Conservation (phyloP, 805 yeast genomes). For the Barnettozyma pratensis region DNA sequence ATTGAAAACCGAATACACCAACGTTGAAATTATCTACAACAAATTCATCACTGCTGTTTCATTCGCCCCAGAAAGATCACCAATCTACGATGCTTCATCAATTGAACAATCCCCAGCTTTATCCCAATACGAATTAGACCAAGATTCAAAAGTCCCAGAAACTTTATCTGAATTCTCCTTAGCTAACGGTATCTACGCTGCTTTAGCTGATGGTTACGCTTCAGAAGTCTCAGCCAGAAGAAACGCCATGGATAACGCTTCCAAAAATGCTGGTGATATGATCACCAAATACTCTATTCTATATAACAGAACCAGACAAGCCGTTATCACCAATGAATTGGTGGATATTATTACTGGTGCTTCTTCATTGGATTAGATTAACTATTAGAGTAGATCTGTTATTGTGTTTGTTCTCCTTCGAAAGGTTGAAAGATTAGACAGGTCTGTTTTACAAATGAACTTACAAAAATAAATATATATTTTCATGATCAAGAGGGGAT, state of each 20-base stretch:
- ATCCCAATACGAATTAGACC: conserved; percentile 75
- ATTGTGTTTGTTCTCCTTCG: conserved; percentile 5
- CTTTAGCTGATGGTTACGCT: conserved; percentile 97
- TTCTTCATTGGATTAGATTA: conserved; percentile 80
- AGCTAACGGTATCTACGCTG: conserved; percentile 84
- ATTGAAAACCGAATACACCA: conserved; percentile 55
- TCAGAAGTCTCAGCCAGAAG: conserved; percentile 98
- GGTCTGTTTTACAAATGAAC: conserved; percentile 1
- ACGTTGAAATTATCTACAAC: conserved; percentile 81
- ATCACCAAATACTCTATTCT: conserved; percentile 92
- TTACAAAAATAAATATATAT: conserved; percentile 2
- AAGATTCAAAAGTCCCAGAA: conserved; percentile 60
- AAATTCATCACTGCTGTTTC: conserved; percentile 82
- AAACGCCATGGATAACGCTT: conserved; percentile 99
- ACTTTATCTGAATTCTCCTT: conserved; percentile 81
- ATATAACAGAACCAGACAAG: conserved; percentile 99
- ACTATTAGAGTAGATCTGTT: background rate
- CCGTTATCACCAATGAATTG: conserved; percentile 97
- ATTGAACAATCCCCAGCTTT: conserved; percentile 83
- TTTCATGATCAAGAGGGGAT: conserved; percentile 5
- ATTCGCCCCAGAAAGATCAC: conserved; percentile 73
- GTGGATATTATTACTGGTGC: conserved; percentile 99
- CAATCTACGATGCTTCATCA: conserved; percentile 63
- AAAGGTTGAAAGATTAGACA: conserved; percentile 2
- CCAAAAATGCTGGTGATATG: conserved; percentile 99